Evolutionary conservation across 2,329 filamentous ascomycete species (phyloP).

Genomic region (Pestalotiopsis fici): DNA sequence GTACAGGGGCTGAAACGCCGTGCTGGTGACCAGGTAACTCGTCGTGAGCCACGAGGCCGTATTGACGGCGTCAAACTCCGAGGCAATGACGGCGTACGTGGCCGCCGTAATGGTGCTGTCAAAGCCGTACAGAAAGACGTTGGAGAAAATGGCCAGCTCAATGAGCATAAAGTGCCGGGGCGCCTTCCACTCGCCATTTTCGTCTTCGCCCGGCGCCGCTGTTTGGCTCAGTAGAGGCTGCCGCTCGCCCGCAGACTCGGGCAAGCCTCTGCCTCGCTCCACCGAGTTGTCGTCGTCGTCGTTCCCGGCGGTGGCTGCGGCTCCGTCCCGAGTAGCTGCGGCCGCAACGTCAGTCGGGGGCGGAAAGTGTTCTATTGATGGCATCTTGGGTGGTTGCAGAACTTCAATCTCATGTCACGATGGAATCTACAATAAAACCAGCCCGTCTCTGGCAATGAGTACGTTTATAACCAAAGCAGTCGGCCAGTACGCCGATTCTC

Average conservation of each 20-base stretch:
- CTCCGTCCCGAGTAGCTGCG: neutral
- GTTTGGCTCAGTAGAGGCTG: constrained; percentile 14
- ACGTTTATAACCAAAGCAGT: neutral
- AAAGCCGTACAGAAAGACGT: constrained; percentile 67
- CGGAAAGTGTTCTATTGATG: neutral
- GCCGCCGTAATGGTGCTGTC: constrained; percentile 75
- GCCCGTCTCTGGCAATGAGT: neutral
- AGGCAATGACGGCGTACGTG: constrained; percentile 73
- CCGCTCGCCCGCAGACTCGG: constrained; percentile 6
- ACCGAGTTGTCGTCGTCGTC: neutral
- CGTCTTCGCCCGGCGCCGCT: constrained; percentile 16
- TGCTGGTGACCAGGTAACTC: constrained; percentile 66
- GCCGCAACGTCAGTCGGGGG: neutral
- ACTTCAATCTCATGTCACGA: neutral
- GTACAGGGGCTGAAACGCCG: constrained; percentile 14
- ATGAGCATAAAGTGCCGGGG: constrained; percentile 58
- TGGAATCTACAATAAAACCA: neutral
- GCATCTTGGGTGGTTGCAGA: neutral
- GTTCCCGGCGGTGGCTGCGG: too few species aligned
- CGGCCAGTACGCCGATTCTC: neutral
- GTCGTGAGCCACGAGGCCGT: constrained; percentile 76
- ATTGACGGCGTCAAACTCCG: constrained; percentile 72
- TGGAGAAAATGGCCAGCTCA: constrained; percentile 62
- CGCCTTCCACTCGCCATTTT: constrained; percentile 41
- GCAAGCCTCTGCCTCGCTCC: neutral